Base-by-base conservation (phyloP, 192 early-diverging fungal genomes). In the Piromyces finnis region DNA sequence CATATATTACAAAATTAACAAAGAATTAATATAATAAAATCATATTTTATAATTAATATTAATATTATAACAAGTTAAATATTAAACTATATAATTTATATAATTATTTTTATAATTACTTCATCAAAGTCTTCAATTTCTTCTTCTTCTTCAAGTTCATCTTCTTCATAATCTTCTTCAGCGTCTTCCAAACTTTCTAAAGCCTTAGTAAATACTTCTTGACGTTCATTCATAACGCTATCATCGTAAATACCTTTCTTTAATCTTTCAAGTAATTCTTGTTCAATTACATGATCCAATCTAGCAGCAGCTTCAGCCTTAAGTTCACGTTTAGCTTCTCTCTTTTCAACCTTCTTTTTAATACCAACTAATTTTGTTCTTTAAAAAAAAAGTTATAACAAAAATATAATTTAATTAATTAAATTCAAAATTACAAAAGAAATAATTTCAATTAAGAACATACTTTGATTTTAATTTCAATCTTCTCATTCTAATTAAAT, bases 171-270 rank as follows among this genome's bases (percentile, higher is more conserved):
- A 36, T 83, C 85, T 22, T 85, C 87, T 77, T 79, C 77, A 27
- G 80, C 85, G 28, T 85, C 86, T 51, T 87, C 88, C 17, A 89
- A 81, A 78, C 81, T 59, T 78, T 95, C 94, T 81, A 99, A 84
- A 26, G 96, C 93, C 84, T 94, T 91, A 82, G 88, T 90, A 92
- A 97, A 99, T 27, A 95, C 93, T 36, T 89, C 86, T 84, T 96
- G 92, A 81, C 93, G 92, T 83, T 95, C 95, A 85, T 99, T 99
- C 78, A 99, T 89, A n/a, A 96, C 96, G 39, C 90, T 93, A 83
- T 99, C 97, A 77, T 94, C 97, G 85, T 99, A 99, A 1, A 96
- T 94, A 85, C 96, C 96, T 86, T 87, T 93, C 89, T 92, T 93
- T 79, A 99, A 87, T 68, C 97, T 88, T 80, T 94, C 93, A 82